phyloP scores from a whole-genome alignment of 78 protist genomes.

The Anaeramoeba flamelloides region DNA sequence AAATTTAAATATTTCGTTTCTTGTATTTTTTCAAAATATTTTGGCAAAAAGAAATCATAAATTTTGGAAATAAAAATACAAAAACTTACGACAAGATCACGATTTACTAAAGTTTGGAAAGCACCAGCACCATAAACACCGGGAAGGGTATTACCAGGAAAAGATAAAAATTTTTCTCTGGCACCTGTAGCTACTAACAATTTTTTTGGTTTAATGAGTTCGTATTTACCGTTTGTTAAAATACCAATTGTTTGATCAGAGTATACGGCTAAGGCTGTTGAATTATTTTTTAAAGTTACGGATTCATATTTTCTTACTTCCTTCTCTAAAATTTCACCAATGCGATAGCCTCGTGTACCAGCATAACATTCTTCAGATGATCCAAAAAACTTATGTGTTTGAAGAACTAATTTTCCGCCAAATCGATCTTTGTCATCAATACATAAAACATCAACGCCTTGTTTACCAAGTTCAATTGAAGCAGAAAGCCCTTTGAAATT shows the following conservation, averaged over 20 bases:
- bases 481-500: no score
- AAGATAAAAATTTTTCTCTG: background rate
- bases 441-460: background rate
- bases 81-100: slow-evolving; percentile 2
- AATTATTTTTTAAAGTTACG: background rate
- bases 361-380: background rate
- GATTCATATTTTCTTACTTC: background rate
- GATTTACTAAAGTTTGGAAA: slow-evolving; percentile 5
- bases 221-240: background rate
- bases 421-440: slow-evolving; percentile 9
- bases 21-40: no score
- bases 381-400: slow-evolving; percentile 9
- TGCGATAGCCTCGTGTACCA: slow-evolving; percentile 3
- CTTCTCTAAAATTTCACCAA: background rate
- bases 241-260: background rate
- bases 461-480: background rate
- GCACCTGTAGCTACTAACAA: slow-evolving; percentile 10
- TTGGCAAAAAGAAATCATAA: no score
- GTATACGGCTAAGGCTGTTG: slow-evolving; percentile 4
- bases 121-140: slow-evolving; percentile 13
- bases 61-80: no score
- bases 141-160: slow-evolving; percentile 8
- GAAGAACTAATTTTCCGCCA: slow-evolving; percentile 11
- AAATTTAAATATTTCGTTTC: no score
- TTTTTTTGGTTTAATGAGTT: background rate